Percentiles rank a stretch among this genome's conserved stretches.
Evolutionary conservation across 169 alveolate genomes (phyloP).

Genomic region (Perkinsus olseni): DNA sequence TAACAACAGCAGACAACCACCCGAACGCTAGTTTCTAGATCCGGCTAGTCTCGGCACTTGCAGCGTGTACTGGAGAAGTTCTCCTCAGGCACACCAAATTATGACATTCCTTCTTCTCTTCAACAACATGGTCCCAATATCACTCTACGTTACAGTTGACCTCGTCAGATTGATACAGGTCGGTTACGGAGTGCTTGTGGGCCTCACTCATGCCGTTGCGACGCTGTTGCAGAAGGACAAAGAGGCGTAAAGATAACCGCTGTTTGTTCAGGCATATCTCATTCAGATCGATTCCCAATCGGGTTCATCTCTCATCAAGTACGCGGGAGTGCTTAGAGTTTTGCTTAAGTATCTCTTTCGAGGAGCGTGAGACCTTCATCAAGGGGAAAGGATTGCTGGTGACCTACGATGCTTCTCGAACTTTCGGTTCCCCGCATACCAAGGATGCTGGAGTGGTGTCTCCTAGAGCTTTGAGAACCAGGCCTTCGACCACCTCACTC

Average conservation of each 20-base stretch:
- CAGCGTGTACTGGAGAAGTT: too few relatives aligned
- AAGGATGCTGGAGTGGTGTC: neutral
- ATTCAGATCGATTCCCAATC: slow-evolving; percentile 45
- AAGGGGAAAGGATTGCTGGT: slow-evolving; percentile 74
- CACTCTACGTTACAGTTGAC: neutral
- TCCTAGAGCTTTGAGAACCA: neutral
- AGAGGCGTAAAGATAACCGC: neutral
- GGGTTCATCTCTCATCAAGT: slow-evolving; percentile 58
- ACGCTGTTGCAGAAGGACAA: too few relatives aligned
- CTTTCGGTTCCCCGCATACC: neutral
- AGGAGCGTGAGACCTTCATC: slow-evolving; percentile 51
- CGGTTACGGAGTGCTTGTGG: neutral
- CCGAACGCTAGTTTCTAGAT: too few relatives aligned
- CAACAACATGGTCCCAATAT: slow-evolving; percentile 9
- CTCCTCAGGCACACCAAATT: neutral
- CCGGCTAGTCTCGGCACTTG: too few relatives aligned
- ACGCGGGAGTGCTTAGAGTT: slow-evolving; percentile 42
- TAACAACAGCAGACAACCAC: too few relatives aligned
- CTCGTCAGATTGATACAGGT: neutral
- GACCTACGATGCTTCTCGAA: slow-evolving; percentile 44
- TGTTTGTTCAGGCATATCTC: neutral
- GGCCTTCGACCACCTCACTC: neutral
- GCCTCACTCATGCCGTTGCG: too few relatives aligned
- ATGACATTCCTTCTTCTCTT: neutral
- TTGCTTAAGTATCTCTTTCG: slow-evolving; percentile 23